Evolutionary conservation across 148 eudicot genomes (phyloP), one percentile per base, ranked within the genome.

Genomic region (Beta vulgaris): DNA sequence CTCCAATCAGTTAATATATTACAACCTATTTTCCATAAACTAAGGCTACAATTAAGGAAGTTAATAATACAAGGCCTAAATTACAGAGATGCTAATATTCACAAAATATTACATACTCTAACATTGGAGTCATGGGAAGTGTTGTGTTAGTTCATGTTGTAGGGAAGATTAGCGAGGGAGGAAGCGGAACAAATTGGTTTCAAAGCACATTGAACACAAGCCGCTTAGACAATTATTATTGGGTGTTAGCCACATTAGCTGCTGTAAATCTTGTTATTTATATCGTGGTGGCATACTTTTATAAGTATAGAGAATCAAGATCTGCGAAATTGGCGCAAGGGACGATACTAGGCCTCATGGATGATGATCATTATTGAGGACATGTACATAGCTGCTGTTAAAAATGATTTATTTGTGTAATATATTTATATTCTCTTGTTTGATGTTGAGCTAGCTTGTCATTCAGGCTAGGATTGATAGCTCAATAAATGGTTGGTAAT

Each of bases 211-310:
- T 87, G 48, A 85, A 85, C 69, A 67, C 57, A 74, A 85, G 88
- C 42, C 82, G 81, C 4, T 77, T 87, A 51, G 84, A 87, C 65
- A 73, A 80, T 3, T 87, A 83, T 42, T 87, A 85, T 57, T 85
- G 85, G 91, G 79, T 80, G 13, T 76, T 87, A 6, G 82, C 88
- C 28, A 65, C 63, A 32, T 32, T 77, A 44, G 77, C 76, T 43
- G 71, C 79, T 0, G 61, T 75, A 10, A 77, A 74, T 72, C 81
- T 85, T 19, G 74, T 68, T 18, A 43, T 76, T 4, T 84, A 73
- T 59, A 67, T 54, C 1, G 12, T 79, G 4, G 75, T 82, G 43
- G 81, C 80, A 14, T 36, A 62, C 35, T 74, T 68, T 7, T 82
- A 73, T 61, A 18, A 51, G 6, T 81, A 81, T 46, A 73, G 72